phyloP scores from a whole-genome alignment of 164 flowering plant genomes.

The Echeveria elegans region DNA sequence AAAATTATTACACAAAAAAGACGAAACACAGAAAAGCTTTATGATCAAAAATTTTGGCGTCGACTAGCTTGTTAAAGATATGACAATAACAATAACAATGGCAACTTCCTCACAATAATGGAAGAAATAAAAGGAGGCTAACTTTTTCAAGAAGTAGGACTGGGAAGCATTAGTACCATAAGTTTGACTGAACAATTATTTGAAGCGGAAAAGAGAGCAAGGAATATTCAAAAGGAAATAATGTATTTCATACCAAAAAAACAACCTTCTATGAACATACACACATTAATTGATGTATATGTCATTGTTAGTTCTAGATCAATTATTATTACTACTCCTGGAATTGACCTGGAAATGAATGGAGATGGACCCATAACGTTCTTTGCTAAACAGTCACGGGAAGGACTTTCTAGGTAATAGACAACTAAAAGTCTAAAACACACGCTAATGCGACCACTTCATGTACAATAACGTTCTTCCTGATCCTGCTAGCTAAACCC shows the following conservation, averaged over 20 bases:
- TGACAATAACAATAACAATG: background rate
- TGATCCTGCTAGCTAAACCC: no score
- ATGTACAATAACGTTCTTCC: background rate
- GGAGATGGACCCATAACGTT: background rate
- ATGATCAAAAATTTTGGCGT: background rate
- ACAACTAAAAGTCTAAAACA: background rate
- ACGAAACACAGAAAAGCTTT: background rate
- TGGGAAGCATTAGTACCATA: background rate
- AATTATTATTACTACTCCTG: no score
- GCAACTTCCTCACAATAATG: no score
- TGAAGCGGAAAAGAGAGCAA: background rate
- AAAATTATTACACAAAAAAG: background rate
- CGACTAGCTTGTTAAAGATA: background rate
- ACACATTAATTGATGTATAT: background rate
- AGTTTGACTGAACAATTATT: background rate
- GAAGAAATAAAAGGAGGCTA: background rate
- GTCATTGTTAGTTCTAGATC: no score
- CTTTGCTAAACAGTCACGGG: conserved; percentile 5
- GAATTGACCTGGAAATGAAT: no score
- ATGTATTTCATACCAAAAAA: background rate
- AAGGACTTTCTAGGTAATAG: background rate
- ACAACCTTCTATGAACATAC: background rate
- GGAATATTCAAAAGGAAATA: background rate
- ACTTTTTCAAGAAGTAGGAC: background rate
- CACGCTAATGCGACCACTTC: background rate